phyloP scores from a whole-genome alignment of 108 stramenopile genomes.

The Stephanodiscus triporus region DNA sequence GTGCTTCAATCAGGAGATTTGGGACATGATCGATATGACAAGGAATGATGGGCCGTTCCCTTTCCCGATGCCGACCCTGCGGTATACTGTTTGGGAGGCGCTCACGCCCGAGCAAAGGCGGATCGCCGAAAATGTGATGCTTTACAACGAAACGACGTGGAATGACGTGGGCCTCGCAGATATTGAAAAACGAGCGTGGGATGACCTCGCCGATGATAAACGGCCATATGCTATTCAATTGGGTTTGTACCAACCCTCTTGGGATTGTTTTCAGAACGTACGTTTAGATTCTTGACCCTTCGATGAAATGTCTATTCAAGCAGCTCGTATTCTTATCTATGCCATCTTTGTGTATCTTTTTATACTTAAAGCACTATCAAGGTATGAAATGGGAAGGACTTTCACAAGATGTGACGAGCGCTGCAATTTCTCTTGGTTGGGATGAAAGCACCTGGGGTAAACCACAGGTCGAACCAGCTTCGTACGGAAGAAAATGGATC shows the following conservation, averaged over 20 bases:
- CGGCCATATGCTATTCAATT: conserved; percentile 5
- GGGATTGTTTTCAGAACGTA: conserved; percentile 43
- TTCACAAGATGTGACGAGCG: conserved; percentile 3
- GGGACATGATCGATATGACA: conserved; percentile 23
- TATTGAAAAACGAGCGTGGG: conserved; percentile 16
- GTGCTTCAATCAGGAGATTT: conserved; percentile 22
- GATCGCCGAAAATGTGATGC: conserved; percentile 5
- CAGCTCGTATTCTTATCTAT: background rate
- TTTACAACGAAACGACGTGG: conserved; percentile 21
- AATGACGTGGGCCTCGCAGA: conserved; percentile 7
- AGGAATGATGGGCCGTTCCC: conserved; percentile 13
- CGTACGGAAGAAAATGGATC: conserved; percentile 7
- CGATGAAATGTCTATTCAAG: background rate
- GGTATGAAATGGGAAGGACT: conserved; percentile 25
- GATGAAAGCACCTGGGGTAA: conserved; percentile 11
- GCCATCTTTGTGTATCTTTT: background rate
- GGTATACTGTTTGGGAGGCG: conserved; percentile 14
- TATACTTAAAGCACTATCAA: conserved; percentile 23
- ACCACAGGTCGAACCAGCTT: background rate
- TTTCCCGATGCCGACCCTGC: conserved; percentile 3
- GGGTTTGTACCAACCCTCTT: conserved; percentile 23
- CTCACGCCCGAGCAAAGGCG: background rate
- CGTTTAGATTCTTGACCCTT: background rate
- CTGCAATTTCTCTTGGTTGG: conserved; percentile 21
- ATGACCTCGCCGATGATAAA: background rate